These are phyloP conservation scores for Colletotrichum agaves DNA, from an alignment of 2,329 filamentous ascomycete genomes.

Conservation along the genomic window DNA sequence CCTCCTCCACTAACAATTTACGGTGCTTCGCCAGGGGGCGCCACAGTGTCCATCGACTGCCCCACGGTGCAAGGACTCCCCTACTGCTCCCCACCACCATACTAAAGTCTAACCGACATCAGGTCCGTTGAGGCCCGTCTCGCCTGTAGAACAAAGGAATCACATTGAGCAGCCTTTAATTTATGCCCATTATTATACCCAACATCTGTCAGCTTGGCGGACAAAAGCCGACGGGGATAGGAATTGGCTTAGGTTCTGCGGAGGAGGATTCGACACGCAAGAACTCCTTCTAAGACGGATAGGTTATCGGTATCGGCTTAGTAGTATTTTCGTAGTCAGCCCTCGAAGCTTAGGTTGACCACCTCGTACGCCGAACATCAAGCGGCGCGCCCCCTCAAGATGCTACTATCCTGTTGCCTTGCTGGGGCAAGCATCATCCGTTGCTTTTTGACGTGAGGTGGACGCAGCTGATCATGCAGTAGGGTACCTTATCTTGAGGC, in stretches of 20 bases:
- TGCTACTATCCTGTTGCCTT: neutral
- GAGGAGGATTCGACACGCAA: conserved; percentile 1
- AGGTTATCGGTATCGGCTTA: conserved; percentile 3
- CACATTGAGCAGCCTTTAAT: neutral
- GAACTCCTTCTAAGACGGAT: neutral
- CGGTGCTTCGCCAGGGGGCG: conserved; percentile 4
- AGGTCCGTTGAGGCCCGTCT: conserved; percentile 4
- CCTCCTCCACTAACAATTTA: conserved; percentile 24
- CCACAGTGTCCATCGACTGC: conserved; percentile 7
- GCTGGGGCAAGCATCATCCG: neutral
- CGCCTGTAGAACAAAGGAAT: conserved; percentile 4
- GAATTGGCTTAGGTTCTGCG: neutral
- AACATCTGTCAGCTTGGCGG: conserved; percentile 8
- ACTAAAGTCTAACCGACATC: conserved; percentile 9
- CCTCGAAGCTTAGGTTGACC: conserved; percentile 16
- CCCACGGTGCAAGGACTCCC: neutral
- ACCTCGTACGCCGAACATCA: conserved; percentile 16
- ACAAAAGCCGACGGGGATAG: conserved; percentile 20
- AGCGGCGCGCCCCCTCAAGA: neutral
- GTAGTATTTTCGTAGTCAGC: conserved; percentile 1
- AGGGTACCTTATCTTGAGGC: neutral
- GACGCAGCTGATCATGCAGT: neutral
- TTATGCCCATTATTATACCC: conserved; percentile 1
- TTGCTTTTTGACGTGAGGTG: neutral
- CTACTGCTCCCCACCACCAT: conserved; percentile 6